These are phyloP conservation scores for Xylaria digitata DNA, from an alignment of 2,329 filamentous ascomycete genomes.

Conservation along the genomic window DNA sequence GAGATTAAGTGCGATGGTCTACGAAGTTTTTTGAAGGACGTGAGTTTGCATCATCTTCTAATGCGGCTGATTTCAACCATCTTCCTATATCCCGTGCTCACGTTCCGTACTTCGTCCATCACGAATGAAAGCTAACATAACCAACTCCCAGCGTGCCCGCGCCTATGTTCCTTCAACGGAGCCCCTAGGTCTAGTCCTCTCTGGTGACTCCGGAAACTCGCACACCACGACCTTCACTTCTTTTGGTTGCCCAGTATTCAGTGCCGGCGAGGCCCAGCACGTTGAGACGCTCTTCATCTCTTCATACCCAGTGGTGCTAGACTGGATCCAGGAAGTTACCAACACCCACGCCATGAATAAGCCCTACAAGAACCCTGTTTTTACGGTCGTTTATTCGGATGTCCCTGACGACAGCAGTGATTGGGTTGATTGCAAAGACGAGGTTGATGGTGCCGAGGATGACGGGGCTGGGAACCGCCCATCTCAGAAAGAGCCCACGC, in stretches of 20 bases:
- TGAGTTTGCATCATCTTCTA: slow-evolving; percentile 47
- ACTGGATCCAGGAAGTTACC: slow-evolving; percentile 71
- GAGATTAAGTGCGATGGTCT: slow-evolving; percentile 59
- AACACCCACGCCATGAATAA: slow-evolving; percentile 38
- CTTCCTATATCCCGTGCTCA: no score
- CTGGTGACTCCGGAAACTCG: slow-evolving; percentile 62
- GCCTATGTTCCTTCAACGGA: slow-evolving; percentile 68
- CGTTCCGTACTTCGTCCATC: not conserved
- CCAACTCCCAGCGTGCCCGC: slow-evolving; percentile 62
- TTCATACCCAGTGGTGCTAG: slow-evolving; percentile 64
- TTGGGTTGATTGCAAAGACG: slow-evolving; percentile 43
- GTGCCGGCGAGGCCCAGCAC: slow-evolving; percentile 70
- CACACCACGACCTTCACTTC: slow-evolving; percentile 53
- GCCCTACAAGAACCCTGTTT: slow-evolving; percentile 55
- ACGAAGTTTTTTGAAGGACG: slow-evolving; percentile 63
- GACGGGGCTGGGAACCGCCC: slow-evolving; percentile 61
- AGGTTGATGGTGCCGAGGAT: not conserved
- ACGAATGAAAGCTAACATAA: slow-evolving; percentile 43
- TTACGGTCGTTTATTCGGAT: slow-evolving; percentile 48
- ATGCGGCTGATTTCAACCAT: not conserved
- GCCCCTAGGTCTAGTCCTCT: slow-evolving; percentile 64
- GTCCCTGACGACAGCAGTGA: slow-evolving; percentile 23
- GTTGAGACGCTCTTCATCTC: slow-evolving; percentile 71
- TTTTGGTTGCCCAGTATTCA: slow-evolving; percentile 74
- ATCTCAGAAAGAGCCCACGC: slow-evolving; percentile 62